Base-by-base conservation (phyloP, 495 filamentous ascomycete genomes). In the Talaromyces borbonicus region DNA sequence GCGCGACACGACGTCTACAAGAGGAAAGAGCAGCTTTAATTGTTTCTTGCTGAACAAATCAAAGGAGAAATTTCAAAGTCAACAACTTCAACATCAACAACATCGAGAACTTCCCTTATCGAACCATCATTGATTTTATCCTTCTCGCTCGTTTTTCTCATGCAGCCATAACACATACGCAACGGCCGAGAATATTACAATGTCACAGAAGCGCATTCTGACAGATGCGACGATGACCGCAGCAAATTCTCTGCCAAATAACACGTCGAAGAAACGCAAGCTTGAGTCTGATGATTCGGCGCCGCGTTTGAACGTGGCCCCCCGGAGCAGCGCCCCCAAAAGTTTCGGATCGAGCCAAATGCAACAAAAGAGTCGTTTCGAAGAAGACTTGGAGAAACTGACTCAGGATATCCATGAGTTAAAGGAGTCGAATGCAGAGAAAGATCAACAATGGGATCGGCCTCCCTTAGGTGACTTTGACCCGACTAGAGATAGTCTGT, bases 351-450 rank as follows among this genome's bases (percentile, higher is more conserved):
- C 87, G 0, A 90, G 78, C 50, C 88, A 94, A 67, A 78, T 81
- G 3, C 63, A 67, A 37, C 36, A 15, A 6, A 94, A 94, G 64
- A 93, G 87, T 60, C 77, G 81, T 47, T 99, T 99, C 55, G 92
- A 97, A 64, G 89, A 95, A 50, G 86, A 95, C 9, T 73, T 98
- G 43, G 90, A 95, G 69, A 94, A 89, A 62, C 72, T 98, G 63
- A 87, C 87, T 27, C 90, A 96, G 64, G 88, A 95, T 60, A 87
- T 97, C 30, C 77, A 67, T 11, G 87, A 78, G 2, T 72, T 95
- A 54, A 95, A 87, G 65, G 67, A 84, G 54, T 83, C 71, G 57
- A 95, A 92, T 57, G 71, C 85, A 2, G 93, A 97, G 56, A 90
- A 83, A 60, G 92, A 97, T 61, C 92, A 99, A 63, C 78, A 88